These are phyloP conservation scores for Hysterium pulicare DNA, from an alignment of 2,329 filamentous ascomycete genomes.

Conservation along the genomic window DNA sequence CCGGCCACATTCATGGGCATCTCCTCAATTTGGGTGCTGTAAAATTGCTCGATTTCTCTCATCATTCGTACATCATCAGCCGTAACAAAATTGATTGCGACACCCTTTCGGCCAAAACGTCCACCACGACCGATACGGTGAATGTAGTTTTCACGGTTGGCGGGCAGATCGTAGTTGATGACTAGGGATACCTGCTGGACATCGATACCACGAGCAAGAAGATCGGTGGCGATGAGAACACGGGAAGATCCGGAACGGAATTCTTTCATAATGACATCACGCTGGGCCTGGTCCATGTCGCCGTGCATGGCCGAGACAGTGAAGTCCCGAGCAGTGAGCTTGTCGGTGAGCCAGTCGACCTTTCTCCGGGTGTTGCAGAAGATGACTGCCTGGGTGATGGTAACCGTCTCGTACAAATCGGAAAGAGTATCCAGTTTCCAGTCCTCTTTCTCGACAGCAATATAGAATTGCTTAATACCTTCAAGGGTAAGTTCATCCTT, in stretches of 20 bases:
- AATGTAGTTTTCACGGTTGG: conserved; percentile 99
- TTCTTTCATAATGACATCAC: conserved; percentile 99
- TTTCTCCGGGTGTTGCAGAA: conserved; percentile 99
- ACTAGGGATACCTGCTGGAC: conserved; percentile 99
- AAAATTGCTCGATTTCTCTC: conserved; percentile 99
- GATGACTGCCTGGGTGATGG: conserved; percentile 99
- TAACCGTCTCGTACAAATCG: conserved; percentile 98
- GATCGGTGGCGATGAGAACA: conserved; percentile 96
- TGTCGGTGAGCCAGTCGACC: conserved; percentile 99
- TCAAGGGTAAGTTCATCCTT: conserved; percentile 99
- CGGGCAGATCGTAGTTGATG: conserved; percentile 99
- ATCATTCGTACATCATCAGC: conserved; percentile 99
- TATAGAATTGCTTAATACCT: conserved; percentile 99
- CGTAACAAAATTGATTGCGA: conserved; percentile 99
- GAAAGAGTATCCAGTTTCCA: conserved; percentile 99
- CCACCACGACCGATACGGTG: conserved; percentile 99
- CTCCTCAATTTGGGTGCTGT: conserved; percentile 99
- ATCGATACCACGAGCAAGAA: conserved; percentile 98
- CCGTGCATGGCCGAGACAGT: conserved; percentile 99
- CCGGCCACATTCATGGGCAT: conserved; percentile 92
- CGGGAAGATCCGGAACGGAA: conserved; percentile 98
- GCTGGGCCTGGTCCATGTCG: conserved; percentile 97
- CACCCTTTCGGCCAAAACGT: conserved; percentile 99
- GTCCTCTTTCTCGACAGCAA: conserved; percentile 99
- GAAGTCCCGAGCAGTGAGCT: conserved; percentile 97